phyloP scores from a whole-genome alignment of 768 basidiomycete genomes.

The Amanita exitialis region DNA sequence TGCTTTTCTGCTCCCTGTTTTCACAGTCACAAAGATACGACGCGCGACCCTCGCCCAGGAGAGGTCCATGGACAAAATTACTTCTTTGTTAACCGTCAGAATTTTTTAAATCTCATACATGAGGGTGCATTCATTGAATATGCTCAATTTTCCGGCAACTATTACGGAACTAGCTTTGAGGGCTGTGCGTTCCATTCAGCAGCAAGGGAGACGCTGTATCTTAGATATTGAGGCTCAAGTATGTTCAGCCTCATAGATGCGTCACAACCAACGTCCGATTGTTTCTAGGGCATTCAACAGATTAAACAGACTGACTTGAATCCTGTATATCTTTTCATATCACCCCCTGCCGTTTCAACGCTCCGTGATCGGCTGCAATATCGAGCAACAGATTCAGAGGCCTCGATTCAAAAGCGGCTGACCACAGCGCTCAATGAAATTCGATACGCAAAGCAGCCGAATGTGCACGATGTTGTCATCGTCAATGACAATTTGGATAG shows the following conservation, averaged over 20 bases:
- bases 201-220: conserved; percentile 72
- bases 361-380: conserved; percentile 63
- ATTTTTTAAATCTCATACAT: conserved; percentile 60
- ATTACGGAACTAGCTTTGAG: conserved; percentile 84
- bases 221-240: conserved; percentile 97
- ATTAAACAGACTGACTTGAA: conserved; percentile 76
- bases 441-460: conserved; percentile 68
- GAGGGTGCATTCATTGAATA: conserved; percentile 85
- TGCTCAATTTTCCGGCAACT: conserved; percentile 87
- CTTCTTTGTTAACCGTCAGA: conserved; percentile 68
- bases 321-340: conserved; percentile 87
- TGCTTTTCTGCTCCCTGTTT: conserved; percentile 6
- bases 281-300: conserved; percentile 75
- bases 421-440: conserved; percentile 73
- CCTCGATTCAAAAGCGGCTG: conserved; percentile 64
- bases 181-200: conserved; percentile 62
- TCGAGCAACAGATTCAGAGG: conserved; percentile 79
- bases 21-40: conserved; percentile 59
- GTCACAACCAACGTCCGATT: conserved; percentile 6
- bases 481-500: conserved; percentile 85
- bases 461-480: conserved; percentile 72
- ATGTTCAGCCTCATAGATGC: conserved; percentile 12
- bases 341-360: conserved; percentile 70
- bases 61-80: conserved; percentile 81
- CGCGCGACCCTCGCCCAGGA: conserved; percentile 72